Conservation (phyloP, 2,329 filamentous ascomycete species). For the Fusarium torulosum region DNA sequence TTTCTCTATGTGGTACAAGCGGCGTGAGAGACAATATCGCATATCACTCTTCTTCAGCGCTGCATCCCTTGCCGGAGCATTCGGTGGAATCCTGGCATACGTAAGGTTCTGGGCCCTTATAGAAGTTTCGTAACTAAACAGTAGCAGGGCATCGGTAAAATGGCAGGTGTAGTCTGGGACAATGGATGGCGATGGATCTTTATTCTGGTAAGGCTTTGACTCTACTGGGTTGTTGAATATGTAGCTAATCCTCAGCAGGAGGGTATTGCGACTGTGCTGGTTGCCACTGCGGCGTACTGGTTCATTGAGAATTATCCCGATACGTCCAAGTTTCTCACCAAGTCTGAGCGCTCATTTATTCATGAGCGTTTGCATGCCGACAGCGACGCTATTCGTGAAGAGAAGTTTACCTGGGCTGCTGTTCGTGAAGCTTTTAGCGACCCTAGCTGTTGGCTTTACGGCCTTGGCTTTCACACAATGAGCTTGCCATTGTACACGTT, state of each 20-base stretch:
- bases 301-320: conserved; percentile 76
- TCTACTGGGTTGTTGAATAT: fast-evolving
- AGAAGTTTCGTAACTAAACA: neutral
- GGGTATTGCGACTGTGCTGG: conserved; percentile 66
- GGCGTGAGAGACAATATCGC: conserved; percentile 66
- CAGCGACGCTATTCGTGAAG: conserved; percentile 76
- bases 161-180: conserved; percentile 64
- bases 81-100: conserved; percentile 68
- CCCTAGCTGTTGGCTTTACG: conserved; percentile 79
- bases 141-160: conserved; percentile 64
- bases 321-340: conserved; percentile 68
- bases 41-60: conserved; percentile 69
- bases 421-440: conserved; percentile 74
- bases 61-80: conserved; percentile 67
- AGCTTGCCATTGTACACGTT: conserved; percentile 71
- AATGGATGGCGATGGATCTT: conserved; percentile 72
- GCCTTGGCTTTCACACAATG: conserved; percentile 78
- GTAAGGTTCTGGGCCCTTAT: conserved; percentile 45
- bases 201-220: conserved; percentile 60
- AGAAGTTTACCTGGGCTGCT: conserved; percentile 76
- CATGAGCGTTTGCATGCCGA: conserved; percentile 74
- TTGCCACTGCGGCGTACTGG: conserved; percentile 64
- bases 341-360: conserved; percentile 68
- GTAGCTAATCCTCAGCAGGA: conserved; percentile 54
- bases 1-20: conserved; percentile 68